Percentiles rank a stretch among this genome's conserved stretches.
Conservation (phyloP, 176 grass and related monocot genomes). For the Juncus inflexus region DNA sequence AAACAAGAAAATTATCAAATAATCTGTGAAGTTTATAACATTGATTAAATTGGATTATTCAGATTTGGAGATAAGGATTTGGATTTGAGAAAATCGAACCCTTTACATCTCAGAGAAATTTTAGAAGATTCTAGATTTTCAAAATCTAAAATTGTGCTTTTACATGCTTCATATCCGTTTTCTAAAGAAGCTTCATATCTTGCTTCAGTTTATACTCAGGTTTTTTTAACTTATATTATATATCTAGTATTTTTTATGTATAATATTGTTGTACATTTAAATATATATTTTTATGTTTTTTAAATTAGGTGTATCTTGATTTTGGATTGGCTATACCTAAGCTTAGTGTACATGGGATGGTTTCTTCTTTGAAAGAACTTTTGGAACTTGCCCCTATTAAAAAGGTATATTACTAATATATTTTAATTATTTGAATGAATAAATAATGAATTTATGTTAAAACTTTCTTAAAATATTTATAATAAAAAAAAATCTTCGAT, state of each 20-base stretch:
- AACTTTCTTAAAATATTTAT: constrained; percentile 18
- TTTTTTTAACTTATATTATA: constrained; percentile 13
- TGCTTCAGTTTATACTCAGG: constrained; percentile 96
- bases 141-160: constrained; percentile 77
- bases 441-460: neutral
- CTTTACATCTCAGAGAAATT: constrained; percentile 72
- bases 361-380: constrained; percentile 77
- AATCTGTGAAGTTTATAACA: neutral
- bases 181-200: constrained; percentile 99
- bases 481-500: constrained; percentile 30
- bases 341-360: constrained; percentile 96
- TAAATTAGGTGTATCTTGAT: constrained; percentile 90
- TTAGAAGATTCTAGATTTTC: constrained; percentile 82
- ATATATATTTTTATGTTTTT: neutral
- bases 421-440: constrained; percentile 3
- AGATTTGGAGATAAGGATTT: constrained; percentile 97
- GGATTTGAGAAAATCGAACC: constrained; percentile 80
- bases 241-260: neutral
- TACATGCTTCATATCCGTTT: constrained; percentile 98
- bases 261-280: neutral
- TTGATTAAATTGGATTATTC: constrained; percentile 29
- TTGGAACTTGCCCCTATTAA: constrained; percentile 78
- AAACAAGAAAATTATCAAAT: neutral
- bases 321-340: constrained; percentile 94
- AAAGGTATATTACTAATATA: constrained; percentile 49